Percentiles rank a stretch among this genome's conserved stretches.
Conservation (phyloP, 2,329 filamentous ascomycete genomes). For the Nemania sp. region DNA sequence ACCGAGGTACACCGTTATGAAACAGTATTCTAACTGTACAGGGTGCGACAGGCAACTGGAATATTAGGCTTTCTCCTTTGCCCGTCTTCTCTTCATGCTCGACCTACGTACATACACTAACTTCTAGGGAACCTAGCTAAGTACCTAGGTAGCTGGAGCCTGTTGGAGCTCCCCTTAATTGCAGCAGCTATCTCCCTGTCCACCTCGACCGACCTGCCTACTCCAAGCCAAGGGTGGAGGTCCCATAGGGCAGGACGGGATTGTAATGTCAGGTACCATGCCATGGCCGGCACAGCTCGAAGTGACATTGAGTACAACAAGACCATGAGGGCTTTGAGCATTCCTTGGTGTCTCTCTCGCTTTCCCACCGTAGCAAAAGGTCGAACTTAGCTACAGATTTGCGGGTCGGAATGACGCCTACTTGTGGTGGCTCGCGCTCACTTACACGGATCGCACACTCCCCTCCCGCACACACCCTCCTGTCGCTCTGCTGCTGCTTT, state of each 20-base stretch:
- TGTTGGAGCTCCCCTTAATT: conserved; percentile 6
- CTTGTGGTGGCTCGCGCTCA: conserved; percentile 19
- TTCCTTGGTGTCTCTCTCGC: conserved; percentile 22
- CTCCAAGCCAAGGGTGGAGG: neutral
- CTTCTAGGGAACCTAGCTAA: no score
- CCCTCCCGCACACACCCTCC: conserved; percentile 16
- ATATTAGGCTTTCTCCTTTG: conserved; percentile 2
- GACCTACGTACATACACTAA: no score
- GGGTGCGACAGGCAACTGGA: conserved; percentile 21
- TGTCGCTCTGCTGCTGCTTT: no score
- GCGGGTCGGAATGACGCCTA: conserved; percentile 31
- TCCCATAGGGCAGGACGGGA: conserved; percentile 14
- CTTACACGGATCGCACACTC: conserved; percentile 22
- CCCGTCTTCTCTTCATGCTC: conserved; percentile 24
- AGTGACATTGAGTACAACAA: conserved; percentile 28
- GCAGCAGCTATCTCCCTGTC: neutral
- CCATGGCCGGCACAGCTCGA: conserved; percentile 28
- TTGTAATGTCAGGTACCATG: conserved; percentile 32
- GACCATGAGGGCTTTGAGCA: conserved; percentile 25
- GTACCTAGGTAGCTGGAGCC: conserved; percentile 3
- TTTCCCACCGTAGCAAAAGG: conserved; percentile 12
- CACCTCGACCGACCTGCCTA: conserved; percentile 6
- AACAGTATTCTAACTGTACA: neutral
- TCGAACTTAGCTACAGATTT: conserved; percentile 22
- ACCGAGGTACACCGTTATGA: conserved; percentile 1